These are phyloP conservation scores for Kwoniella shandongensis DNA, from an alignment of 768 basidiomycete species.

Conservation along the genomic window DNA sequence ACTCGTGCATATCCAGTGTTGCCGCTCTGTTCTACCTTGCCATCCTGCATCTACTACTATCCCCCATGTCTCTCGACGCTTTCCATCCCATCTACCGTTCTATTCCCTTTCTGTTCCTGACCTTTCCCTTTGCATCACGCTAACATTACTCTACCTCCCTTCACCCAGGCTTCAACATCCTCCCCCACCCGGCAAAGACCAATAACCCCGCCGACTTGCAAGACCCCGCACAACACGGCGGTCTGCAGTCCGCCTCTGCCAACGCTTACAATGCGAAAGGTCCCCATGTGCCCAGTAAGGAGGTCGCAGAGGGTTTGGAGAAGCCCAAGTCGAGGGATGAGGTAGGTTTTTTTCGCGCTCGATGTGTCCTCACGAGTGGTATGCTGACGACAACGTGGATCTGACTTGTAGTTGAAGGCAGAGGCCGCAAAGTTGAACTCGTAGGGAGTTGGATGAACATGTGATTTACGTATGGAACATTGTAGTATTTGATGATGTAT, in stretches of 20 bases:
- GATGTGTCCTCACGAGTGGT: not conserved
- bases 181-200: constrained; percentile 53
- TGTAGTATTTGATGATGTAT: too few species aligned
- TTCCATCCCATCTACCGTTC: not conserved
- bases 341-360: constrained; percentile 34
- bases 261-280: constrained; percentile 50
- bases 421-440: too few species aligned
- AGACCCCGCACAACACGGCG: constrained; percentile 41
- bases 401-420: constrained; percentile 36
- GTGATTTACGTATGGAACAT: too few species aligned
- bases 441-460: too few species aligned
- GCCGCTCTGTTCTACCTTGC: not conserved
- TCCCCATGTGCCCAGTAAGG: constrained; percentile 40
- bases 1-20: too few species aligned
- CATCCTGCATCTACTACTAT: not conserved
- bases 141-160: not conserved
- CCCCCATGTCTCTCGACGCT: not conserved
- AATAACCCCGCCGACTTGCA: constrained; percentile 52
- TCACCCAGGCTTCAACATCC: constrained; percentile 48
- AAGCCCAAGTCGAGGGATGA: constrained; percentile 52
- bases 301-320: constrained; percentile 46
- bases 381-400: constrained; percentile 6
- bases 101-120: not conserved
- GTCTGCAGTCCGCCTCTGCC: constrained; percentile 41
- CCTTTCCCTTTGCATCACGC: not conserved